A percentile compares a stretch with the other conserved stretches of the same genome.
Conservation (phyloP, 2,329 filamentous ascomycete species). For the Phaeoacremonium minimum region DNA sequence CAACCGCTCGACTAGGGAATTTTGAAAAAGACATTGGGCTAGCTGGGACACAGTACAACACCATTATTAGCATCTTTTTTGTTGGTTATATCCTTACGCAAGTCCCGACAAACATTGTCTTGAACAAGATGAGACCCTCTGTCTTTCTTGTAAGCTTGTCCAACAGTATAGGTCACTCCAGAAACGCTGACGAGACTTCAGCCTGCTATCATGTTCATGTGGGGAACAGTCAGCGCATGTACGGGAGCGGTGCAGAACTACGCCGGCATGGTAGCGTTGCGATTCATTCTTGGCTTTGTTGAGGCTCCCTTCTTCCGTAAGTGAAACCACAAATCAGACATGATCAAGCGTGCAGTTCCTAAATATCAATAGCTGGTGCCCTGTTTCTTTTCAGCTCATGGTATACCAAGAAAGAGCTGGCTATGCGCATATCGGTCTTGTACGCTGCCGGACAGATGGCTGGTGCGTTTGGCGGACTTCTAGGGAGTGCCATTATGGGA, state of each 20-base stretch:
- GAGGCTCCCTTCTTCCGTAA: conserved; percentile 5
- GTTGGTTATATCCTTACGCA: conserved; percentile 25
- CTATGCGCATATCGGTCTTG: conserved; percentile 4
- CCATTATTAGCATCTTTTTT: conserved; percentile 25
- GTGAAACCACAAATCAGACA: too few relatives aligned
- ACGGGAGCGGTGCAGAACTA: conserved; percentile 9
- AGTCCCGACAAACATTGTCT: conserved; percentile 41
- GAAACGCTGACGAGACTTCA: conserved; percentile 1
- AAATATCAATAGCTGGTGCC: conserved; percentile 2
- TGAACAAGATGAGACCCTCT: conserved; percentile 36
- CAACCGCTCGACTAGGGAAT: conserved; percentile 34
- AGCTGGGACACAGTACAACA: conserved; percentile 31
- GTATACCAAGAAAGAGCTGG: conserved; percentile 8
- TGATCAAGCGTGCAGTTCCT: not conserved
- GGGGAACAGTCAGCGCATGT: conserved; percentile 18
- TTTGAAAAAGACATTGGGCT: conserved; percentile 37
- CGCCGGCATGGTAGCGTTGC: conserved; percentile 2
- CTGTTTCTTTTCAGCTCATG: conserved; percentile 7
- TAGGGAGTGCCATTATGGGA: conserved; percentile 6
- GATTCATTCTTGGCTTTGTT: conserved; percentile 7
- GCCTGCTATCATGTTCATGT: conserved; percentile 14
- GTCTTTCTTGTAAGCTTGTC: conserved; percentile 26
- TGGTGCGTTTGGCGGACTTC: conserved; percentile 7
- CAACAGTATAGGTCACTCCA: too few relatives aligned
- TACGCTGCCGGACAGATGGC: conserved; percentile 5